Percentiles rank a stretch among this genome's conserved stretches.
Conservation (phyloP, 768 basidiomycete genomes). For the Rhizopogon vinicolor region DNA sequence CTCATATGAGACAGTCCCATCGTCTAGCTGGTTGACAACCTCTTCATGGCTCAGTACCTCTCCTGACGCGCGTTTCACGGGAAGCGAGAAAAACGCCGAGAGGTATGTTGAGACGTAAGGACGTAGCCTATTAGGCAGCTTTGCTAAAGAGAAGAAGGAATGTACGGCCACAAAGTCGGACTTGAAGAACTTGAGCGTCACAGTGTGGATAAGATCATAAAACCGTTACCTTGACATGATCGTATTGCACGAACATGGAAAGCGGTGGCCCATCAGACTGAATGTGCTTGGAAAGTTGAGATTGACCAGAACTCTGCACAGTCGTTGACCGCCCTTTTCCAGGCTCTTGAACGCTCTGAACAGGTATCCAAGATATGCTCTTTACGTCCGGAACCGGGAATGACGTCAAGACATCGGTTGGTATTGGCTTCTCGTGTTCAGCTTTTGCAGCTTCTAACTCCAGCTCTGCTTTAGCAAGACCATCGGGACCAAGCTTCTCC, state of each 20-base stretch:
- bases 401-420: constrained; percentile 68
- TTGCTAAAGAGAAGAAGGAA: constrained; percentile 72
- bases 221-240: constrained; percentile 75
- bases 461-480: constrained; percentile 64
- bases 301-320: constrained; percentile 25
- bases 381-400: constrained; percentile 93
- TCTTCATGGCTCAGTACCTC: constrained; percentile 77
- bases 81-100: constrained; percentile 84
- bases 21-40: constrained; percentile 85
- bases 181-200: constrained; percentile 32
- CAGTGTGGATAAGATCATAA: background rate
- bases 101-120: constrained; percentile 81
- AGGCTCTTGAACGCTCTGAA: constrained; percentile 59
- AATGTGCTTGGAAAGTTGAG: constrained; percentile 57
- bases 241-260: constrained; percentile 91
- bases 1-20: constrained; percentile 88
- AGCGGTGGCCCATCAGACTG: constrained; percentile 60
- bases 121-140: constrained; percentile 68
- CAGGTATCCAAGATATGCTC: constrained; percentile 89
- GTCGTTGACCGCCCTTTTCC: constrained; percentile 41
- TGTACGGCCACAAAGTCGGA: constrained; percentile 89
- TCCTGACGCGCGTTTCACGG: constrained; percentile 68
- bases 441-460: constrained; percentile 79
- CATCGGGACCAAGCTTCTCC: constrained; percentile 68
- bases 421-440: constrained; percentile 82